These are phyloP conservation scores for Durio zibethinus DNA, from an alignment of 345 rosid species.

Conservation along the genomic window DNA sequence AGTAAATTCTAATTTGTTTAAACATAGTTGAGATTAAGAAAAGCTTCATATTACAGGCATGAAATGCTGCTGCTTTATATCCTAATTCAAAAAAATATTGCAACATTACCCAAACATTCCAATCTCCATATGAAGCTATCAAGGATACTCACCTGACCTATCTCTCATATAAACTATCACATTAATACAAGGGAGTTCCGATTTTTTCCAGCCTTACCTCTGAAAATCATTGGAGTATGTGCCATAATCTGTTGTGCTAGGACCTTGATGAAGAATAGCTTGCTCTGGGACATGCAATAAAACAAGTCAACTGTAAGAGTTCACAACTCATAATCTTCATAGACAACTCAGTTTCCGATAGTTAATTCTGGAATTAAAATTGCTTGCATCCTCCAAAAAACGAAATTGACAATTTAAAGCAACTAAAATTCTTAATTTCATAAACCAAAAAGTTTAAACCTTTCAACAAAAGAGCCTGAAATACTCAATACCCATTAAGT, in stretches of 20 bases:
- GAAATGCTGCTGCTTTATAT: neutral
- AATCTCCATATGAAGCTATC: neutral
- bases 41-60: neutral
- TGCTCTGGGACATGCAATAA: conserved; percentile 47
- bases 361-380: neutral
- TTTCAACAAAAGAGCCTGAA: neutral
- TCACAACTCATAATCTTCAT: neutral
- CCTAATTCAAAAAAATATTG: neutral
- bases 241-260: conserved; percentile 51
- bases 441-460: neutral
- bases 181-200: neutral
- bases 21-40: neutral
- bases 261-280: conserved; percentile 57
- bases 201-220: conserved; percentile 29
- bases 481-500: neutral
- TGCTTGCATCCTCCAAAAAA: neutral
- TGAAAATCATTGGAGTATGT: conserved; percentile 34
- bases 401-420: conserved; percentile 4
- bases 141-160: neutral
- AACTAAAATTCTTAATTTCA: neutral
- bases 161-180: neutral
- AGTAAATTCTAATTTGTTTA: neutral
- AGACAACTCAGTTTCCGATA: neutral
- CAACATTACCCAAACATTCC: neutral
- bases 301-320: neutral